These are phyloP conservation scores for Starmerella floricola DNA, from an alignment of 805 yeast species.

Conservation along the genomic window DNA sequence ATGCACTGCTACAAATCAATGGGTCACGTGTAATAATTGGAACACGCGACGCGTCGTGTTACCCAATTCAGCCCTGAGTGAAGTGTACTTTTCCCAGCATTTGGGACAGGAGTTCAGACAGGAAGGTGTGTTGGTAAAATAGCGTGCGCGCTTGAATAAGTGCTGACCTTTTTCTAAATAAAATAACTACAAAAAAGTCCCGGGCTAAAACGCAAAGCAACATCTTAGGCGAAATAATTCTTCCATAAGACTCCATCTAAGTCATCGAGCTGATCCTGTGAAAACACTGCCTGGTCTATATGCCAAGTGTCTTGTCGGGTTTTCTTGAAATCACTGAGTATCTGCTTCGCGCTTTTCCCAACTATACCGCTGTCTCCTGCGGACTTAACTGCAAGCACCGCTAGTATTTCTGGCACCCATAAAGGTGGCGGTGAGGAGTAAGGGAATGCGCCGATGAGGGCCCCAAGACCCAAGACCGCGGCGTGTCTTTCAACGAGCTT, in stretches of 20 bases:
- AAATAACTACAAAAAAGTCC: too few species aligned
- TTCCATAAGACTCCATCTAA: slow-evolving; percentile 90
- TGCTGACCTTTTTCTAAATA: too few species aligned
- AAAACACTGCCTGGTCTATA: slow-evolving; percentile 64
- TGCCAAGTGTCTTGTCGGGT: slow-evolving; percentile 95
- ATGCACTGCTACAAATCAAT: too few species aligned
- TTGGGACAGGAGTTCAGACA: neutral
- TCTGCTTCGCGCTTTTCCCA: slow-evolving; percentile 73
- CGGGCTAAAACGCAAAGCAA: neutral
- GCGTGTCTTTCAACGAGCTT: slow-evolving; percentile 49
- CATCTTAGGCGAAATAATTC: slow-evolving; percentile 63
- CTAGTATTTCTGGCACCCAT: slow-evolving; percentile 72
- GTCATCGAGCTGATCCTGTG: slow-evolving; percentile 70
- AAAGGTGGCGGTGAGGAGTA: slow-evolving; percentile 80
- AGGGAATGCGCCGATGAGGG: slow-evolving; percentile 79
- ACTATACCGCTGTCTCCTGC: slow-evolving; percentile 62
- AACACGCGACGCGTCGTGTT: too few species aligned
- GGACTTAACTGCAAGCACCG: slow-evolving; percentile 57
- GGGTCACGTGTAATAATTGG: neutral
- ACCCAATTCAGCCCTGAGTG: too few species aligned
- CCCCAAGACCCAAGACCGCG: slow-evolving; percentile 78
- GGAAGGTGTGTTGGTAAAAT: neutral
- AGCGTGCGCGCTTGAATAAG: neutral
- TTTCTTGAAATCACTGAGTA: slow-evolving; percentile 74
- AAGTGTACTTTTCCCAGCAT: too few species aligned